Base-by-base conservation (phyloP, 768 basidiomycete species). In the Amanita rimosa region DNA sequence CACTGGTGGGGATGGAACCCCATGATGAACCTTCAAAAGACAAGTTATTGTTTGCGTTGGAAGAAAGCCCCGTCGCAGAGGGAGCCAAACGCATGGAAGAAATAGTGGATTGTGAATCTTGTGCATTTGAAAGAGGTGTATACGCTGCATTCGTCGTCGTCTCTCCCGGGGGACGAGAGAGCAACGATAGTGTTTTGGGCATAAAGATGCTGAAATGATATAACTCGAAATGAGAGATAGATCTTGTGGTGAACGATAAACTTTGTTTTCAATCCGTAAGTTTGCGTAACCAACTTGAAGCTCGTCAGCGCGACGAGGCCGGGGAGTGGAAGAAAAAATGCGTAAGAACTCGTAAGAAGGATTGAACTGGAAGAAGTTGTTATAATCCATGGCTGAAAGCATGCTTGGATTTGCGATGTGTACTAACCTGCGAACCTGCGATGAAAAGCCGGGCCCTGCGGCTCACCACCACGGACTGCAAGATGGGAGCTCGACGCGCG, bases 81-180 rank as follows among this genome's bases (percentile, higher is more conserved):
- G 84, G 85, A 0, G 77, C 78, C 57, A 87, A 75, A 38, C 82
- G 74, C 50, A 87, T 87, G 46, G 83, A 79, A 19, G 85, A 82
- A 48, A 71, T 62, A 46, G 59, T 49, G 8, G 63, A 42, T 42
- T 40, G 58, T 27, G 41, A 42, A n/a, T 26, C 52, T 46, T 52
- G 29, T 47, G 60, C 51, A 61, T 60, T 63, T 58, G 63, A 61
- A 50, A 55, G 54, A 24, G 63, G 44, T 55, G 39, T 39, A 45
- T 29, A 49, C 40, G 8, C 37, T 9, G 35, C 22, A 22, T 31
- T 40, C 9, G 6, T 55, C 40, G 6, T 55, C 40, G 66, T 59
- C 24, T 61, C 61, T 46, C 65, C 64, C 49, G 66, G 52, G 22
- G 52, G 47, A 17, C 50, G 54, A 17, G 57, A 52, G 43, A 56